Evolutionary conservation across 2,329 filamentous ascomycete genomes (phyloP).

Genomic region (Incumbomyces delicatus): DNA sequence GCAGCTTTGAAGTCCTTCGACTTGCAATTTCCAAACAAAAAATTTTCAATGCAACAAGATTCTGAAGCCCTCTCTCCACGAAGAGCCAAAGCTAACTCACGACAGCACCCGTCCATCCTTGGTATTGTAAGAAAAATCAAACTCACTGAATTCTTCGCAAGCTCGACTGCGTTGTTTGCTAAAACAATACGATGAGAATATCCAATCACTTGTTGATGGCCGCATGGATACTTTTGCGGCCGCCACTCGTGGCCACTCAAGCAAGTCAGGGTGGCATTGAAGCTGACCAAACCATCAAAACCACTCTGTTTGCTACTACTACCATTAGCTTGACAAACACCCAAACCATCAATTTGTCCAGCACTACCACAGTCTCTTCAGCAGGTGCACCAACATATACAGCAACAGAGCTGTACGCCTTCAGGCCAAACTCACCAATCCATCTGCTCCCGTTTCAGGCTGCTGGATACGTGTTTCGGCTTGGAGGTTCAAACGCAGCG

Average conservation of each 20-base stretch:
- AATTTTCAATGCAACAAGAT: too few relatives aligned
- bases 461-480: slow-evolving; percentile 39
- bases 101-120: too few relatives aligned
- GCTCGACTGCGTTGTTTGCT: too few relatives aligned
- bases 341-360: slow-evolving; percentile 5
- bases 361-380: neutral
- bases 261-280: slow-evolving; percentile 3
- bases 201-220: neutral
- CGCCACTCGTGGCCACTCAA: slow-evolving; percentile 6
- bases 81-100: too few relatives aligned
- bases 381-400: slow-evolving; percentile 15
- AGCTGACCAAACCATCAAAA: slow-evolving; percentile 2
- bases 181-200: too few relatives aligned
- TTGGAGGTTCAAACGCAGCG: slow-evolving; percentile 37
- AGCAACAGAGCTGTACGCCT: slow-evolving; percentile 37
- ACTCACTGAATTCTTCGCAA: too few relatives aligned
- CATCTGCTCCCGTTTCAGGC: slow-evolving; percentile 41
- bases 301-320: slow-evolving; percentile 8
- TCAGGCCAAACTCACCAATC: slow-evolving; percentile 38
- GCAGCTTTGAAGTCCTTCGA: too few relatives aligned
- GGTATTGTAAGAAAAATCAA: too few relatives aligned
- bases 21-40: too few relatives aligned
- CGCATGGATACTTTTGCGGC: neutral
- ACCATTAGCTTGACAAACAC: slow-evolving; percentile 9
- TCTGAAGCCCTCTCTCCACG: too few relatives aligned